Evolutionary conservation across 1,284 basidiomycete species (phyloP).

Genomic region (Polyporus tsugae): DNA sequence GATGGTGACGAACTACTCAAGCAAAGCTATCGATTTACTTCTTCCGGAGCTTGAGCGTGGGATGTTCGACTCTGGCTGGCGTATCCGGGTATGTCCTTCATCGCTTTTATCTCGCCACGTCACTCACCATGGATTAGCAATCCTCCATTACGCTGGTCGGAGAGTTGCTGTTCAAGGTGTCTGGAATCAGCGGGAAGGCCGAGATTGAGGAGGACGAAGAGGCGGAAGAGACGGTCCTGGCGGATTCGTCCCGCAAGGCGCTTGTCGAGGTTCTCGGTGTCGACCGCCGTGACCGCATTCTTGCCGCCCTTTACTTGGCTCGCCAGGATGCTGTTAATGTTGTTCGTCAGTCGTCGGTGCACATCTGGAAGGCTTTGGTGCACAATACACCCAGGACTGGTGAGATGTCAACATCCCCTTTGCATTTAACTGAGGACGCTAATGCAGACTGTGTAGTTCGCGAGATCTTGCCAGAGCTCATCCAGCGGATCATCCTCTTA

Average conservation of each 20-base stretch:
- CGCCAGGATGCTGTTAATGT: conserved; percentile 93
- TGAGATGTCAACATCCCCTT: conserved; percentile 41
- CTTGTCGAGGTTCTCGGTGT: conserved; percentile 89
- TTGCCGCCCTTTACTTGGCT: conserved; percentile 92
- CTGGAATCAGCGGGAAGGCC: conserved; percentile 94
- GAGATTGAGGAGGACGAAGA: conserved; percentile 86
- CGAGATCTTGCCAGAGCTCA: conserved; percentile 91
- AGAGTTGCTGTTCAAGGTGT: conserved; percentile 97
- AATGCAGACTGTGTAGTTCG: conserved; percentile 66
- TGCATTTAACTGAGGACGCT: neutral
- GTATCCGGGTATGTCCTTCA: conserved; percentile 79
- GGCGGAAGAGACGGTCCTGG: conserved; percentile 66
- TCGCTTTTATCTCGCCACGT: conserved; percentile 7
- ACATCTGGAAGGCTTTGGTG: conserved; percentile 99
- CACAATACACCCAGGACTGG: conserved; percentile 89
- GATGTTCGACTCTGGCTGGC: conserved; percentile 95
- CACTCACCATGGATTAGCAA: conserved; percentile 59
- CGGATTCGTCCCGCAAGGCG: conserved; percentile 85
- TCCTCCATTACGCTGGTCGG: conserved; percentile 96
- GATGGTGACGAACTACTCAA: conserved; percentile 97
- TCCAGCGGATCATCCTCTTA: conserved; percentile 78
- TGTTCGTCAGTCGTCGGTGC: conserved; percentile 92
- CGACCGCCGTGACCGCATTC: conserved; percentile 90
- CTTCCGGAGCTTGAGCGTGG: conserved; percentile 95
- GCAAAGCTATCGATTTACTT: conserved; percentile 91